Evolutionary conservation across 352 stramenopile species (phyloP).

Genomic region (Phytophthora fragariae): DNA sequence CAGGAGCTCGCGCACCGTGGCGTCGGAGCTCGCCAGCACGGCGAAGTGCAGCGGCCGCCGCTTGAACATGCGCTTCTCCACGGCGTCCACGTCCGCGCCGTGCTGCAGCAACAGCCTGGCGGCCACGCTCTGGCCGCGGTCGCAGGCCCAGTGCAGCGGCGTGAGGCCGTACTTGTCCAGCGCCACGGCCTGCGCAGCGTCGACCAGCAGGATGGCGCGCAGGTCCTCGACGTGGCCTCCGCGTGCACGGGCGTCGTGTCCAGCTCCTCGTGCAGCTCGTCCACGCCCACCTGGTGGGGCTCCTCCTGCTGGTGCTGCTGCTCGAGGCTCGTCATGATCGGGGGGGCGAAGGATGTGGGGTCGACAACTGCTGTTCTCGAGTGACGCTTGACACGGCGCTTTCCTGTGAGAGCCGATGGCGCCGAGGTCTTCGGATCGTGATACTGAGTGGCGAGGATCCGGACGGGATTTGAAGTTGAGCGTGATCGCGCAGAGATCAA

Average conservation of each 20-base stretch:
- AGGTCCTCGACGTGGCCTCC: conserved; percentile 53
- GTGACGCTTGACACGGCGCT: conserved; percentile 15
- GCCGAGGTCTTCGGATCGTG: conserved; percentile 4
- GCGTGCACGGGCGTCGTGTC: conserved; percentile 72
- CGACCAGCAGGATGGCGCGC: conserved; percentile 38
- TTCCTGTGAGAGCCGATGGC: conserved; percentile 6
- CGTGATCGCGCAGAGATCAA: neutral
- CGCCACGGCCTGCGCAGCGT: conserved; percentile 38
- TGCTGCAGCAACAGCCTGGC: conserved; percentile 46
- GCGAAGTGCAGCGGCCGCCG: conserved; percentile 75
- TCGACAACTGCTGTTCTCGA: conserved; percentile 6
- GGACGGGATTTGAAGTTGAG: neutral
- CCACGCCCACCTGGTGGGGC: conserved; percentile 49
- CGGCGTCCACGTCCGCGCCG: conserved; percentile 52
- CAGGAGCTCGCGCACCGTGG: conserved; percentile 51
- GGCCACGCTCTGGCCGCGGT: conserved; percentile 49
- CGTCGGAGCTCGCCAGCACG: conserved; percentile 46
- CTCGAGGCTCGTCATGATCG: conserved; percentile 34
- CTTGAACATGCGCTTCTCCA: conserved; percentile 77
- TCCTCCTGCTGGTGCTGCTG: conserved; percentile 49
- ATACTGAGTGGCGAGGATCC: conserved; percentile 13
- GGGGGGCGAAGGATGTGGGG: conserved; percentile 3
- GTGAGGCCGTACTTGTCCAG: conserved; percentile 81
- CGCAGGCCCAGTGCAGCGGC: conserved; percentile 75
- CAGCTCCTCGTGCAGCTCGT: conserved; percentile 32